Percentiles rank a stretch among this genome's conserved stretches.
phyloP scores from a whole-genome alignment of 805 yeast genomes.

The Sugiyamaella floridensis region DNA sequence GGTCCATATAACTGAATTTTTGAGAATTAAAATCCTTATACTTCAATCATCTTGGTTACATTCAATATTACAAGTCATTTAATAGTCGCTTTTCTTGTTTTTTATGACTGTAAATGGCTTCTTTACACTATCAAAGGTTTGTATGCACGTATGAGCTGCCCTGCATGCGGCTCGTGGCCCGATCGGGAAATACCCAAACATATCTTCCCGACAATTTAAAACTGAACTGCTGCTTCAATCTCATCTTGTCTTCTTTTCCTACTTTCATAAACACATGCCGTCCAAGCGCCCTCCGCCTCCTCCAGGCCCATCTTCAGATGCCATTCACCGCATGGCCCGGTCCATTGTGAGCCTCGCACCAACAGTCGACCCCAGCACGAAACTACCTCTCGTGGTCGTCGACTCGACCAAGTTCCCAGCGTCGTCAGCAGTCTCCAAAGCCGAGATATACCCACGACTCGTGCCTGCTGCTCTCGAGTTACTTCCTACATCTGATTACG shows the following conservation, averaged over 20 bases:
- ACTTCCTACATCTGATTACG: slow-evolving; percentile 59
- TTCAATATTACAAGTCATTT: no score
- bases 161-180: not conserved
- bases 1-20: no score
- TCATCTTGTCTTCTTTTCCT: not conserved
- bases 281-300: not conserved
- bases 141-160: no score
- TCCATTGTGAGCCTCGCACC: not conserved
- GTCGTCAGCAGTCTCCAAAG: slow-evolving; percentile 36
- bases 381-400: slow-evolving; percentile 68
- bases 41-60: no score
- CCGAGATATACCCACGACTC: slow-evolving; percentile 41
- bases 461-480: slow-evolving; percentile 48
- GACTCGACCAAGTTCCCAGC: slow-evolving; percentile 74
- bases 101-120: no score
- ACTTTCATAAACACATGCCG: not conserved
- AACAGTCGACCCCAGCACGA: slow-evolving; percentile 58
- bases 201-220: not conserved
- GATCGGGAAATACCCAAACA: not conserved
- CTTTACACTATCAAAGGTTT: no score
- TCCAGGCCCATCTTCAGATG: not conserved
- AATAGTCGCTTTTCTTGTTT: no score
- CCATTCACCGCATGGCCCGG: not conserved
- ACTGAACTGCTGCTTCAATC: not conserved
- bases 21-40: no score